Conservation (phyloP, 1,139 yeast species). For the Taphrina confusa region DNA sequence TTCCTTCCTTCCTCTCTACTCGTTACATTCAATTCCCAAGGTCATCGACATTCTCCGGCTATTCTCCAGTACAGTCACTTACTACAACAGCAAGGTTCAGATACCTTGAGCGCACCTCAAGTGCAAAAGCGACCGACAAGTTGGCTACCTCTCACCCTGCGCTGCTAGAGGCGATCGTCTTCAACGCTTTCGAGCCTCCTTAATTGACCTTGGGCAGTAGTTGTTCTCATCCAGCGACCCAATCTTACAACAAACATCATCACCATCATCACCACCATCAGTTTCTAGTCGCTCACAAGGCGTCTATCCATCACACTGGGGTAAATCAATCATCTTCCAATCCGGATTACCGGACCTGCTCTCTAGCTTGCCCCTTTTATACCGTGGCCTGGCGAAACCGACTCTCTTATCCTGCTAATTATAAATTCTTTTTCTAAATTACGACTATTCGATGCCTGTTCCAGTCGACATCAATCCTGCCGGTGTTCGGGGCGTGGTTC, state of each 20-base stretch:
- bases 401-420: no score
- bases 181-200: constrained; percentile 28
- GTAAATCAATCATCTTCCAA: constrained; percentile 18
- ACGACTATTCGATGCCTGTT: no score
- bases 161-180: constrained; percentile 8
- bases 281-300: constrained; percentile 32
- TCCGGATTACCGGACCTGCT: background rate
- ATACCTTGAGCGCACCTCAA: constrained; percentile 6
- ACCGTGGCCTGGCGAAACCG: no score
- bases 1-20: no score
- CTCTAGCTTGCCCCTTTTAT: no score
- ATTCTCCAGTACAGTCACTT: background rate
- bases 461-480: constrained; percentile 14
- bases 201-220: constrained; percentile 25
- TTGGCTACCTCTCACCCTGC: constrained; percentile 10
- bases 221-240: background rate
- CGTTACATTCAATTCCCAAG: no score
- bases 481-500: background rate
- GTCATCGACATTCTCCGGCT: no score
- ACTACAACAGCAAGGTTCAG: background rate
- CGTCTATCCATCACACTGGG: constrained; percentile 32
- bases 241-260: no score
- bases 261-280: no score
- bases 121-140: constrained; percentile 13
- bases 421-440: no score